Evolutionary conservation across 2,329 filamentous ascomycete genomes (phyloP), one percentile per base, ranked within the genome.

Genomic region (Davidsoniella virescens): DNA sequence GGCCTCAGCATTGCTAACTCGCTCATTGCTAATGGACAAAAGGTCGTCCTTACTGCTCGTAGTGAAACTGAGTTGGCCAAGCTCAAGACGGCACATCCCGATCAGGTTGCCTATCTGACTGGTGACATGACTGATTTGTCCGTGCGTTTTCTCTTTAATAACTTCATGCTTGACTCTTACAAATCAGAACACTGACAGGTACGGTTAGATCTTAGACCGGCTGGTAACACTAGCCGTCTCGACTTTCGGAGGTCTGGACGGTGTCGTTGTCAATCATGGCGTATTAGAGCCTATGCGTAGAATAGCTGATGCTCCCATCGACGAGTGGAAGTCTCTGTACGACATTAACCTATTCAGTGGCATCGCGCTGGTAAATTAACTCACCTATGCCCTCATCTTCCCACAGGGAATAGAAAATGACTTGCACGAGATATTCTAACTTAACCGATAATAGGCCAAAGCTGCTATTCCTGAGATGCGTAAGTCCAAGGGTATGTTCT

Each of bases 261-360:
- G 80, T 1, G 62, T 98, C 42, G 77, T 98, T 10, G 68, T 96
- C 54, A 96, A 96, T 63, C 92, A 98, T 61, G 88, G 87, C 17
- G 70, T 79, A 1, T 66, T 98, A 42, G 74, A 78, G n/a, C 84
- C 87, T 1, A 80, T 93, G 40, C 77, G 76, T 47, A 77, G 75
- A 52, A 67, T 96, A 42, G 77, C 68, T 3, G 75, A 90, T 50
- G 71, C 73, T 14, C 74, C 76, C n/a, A 60, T 78, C 0, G 78
- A 83, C 37, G 80, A 84, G 54, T 95, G 88, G 85, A 81, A 78
- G 59, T 65, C 67, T 2, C 70, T 75, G 7, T 95, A 87, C 64
- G 81, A 94, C 57, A 70, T 87, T 54, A 96, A 96, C 62, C 78
- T 96, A 57, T 87, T 95, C 62, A 90, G 86, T 56, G 78, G 78